These are phyloP conservation scores for Ustulina deusta DNA, from an alignment of 2,329 filamentous ascomycete species.

Conservation along the genomic window DNA sequence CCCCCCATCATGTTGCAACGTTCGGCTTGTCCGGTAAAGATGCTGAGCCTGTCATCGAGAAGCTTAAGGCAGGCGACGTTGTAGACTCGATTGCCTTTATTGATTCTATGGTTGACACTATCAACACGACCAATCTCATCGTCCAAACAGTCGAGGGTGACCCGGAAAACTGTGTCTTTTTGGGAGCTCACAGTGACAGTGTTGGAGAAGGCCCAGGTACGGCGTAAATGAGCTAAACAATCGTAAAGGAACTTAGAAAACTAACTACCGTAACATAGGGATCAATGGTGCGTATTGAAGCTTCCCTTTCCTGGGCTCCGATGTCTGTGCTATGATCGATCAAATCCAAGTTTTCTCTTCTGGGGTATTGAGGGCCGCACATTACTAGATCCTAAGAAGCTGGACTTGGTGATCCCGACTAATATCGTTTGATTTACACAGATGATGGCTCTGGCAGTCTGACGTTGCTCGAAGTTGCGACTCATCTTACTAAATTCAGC, in stretches of 20 bases:
- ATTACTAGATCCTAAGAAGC: neutral
- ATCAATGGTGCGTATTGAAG: slow-evolving; percentile 68
- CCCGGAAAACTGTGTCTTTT: slow-evolving; percentile 72
- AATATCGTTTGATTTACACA: slow-evolving; percentile 1
- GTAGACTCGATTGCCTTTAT: slow-evolving; percentile 70
- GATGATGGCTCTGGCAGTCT: slow-evolving; percentile 77
- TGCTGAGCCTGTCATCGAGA: slow-evolving; percentile 66
- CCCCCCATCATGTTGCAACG: slow-evolving; percentile 71
- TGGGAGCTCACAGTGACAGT: slow-evolving; percentile 73
- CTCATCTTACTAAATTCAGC: slow-evolving; percentile 66
- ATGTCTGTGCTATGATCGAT: neutral
- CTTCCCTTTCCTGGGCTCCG: neutral
- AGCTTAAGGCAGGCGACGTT: slow-evolving; percentile 63
- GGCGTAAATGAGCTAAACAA: no score
- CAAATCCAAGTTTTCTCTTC: no score
- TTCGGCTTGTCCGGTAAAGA: slow-evolving; percentile 73
- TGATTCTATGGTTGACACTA: slow-evolving; percentile 66
- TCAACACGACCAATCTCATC: slow-evolving; percentile 70
- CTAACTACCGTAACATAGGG: neutral
- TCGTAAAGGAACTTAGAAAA: neutral
- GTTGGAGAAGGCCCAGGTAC: slow-evolving; percentile 71
- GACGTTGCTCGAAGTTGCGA: slow-evolving; percentile 71
- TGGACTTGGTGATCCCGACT: neutral
- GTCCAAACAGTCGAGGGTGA: slow-evolving; percentile 71
- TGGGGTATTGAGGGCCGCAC: neutral